Evolutionary conservation across 345 rosid species (phyloP).

Genomic region (Ceriops zippeliana): DNA sequence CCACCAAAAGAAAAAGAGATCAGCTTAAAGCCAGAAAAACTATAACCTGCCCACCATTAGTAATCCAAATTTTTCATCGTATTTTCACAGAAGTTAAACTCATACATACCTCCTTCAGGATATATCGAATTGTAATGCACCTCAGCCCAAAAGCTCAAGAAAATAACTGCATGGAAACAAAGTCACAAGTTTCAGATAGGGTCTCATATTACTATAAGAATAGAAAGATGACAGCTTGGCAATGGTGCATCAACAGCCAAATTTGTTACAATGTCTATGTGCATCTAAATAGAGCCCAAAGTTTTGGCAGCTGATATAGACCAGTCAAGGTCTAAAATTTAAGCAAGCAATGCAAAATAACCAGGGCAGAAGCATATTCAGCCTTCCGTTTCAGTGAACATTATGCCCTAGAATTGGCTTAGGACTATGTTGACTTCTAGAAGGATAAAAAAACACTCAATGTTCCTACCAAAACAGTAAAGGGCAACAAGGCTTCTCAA

Average conservation of each 20-base stretch:
- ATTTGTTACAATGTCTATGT: background rate
- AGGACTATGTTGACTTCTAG: background rate
- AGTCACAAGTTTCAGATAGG: background rate
- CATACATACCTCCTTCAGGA: constrained; percentile 77
- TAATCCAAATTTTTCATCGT: background rate
- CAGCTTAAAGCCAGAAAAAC: no score
- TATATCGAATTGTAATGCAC: constrained; percentile 96
- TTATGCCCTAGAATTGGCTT: background rate
- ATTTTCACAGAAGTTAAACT: background rate
- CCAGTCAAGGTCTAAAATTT: no score
- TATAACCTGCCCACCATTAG: background rate
- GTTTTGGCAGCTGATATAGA: no score
- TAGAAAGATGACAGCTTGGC: background rate
- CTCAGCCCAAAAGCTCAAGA: constrained; percentile 94
- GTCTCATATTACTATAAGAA: background rate
- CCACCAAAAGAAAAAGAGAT: no score
- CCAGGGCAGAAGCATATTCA: no score
- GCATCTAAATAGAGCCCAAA: no score
- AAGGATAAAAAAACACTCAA: no score
- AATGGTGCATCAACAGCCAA: background rate
- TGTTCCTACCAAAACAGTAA: constrained; percentile 1
- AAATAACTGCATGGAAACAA: constrained; percentile 52
- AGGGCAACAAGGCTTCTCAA: background rate
- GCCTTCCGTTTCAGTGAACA: background rate
- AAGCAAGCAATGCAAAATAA: background rate